Evolutionary conservation across 2,329 filamentous ascomycete species (phyloP).

Genomic region (Cercospora canescens): DNA sequence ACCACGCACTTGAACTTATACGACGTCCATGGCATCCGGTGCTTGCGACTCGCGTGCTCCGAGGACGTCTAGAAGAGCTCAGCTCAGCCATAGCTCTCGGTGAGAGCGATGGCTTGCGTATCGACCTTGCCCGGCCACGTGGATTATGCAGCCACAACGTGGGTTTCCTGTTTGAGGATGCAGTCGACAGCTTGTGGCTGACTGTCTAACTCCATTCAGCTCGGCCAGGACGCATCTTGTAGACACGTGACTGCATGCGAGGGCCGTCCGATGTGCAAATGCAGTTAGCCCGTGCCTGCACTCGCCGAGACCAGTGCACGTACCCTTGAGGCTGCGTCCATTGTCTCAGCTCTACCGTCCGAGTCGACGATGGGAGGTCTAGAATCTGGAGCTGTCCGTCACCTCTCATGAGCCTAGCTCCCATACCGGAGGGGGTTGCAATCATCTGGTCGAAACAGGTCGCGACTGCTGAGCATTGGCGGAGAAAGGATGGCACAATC

Average conservation of each 20-base stretch:
- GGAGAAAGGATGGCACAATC: no score
- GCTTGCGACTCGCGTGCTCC: not conserved
- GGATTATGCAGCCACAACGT: not conserved
- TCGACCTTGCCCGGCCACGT: not conserved
- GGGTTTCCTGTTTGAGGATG: not conserved
- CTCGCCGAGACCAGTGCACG: not conserved
- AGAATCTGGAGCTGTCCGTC: not conserved
- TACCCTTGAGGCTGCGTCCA: not conserved
- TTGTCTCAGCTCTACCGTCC: not conserved
- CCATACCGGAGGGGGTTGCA: no score
- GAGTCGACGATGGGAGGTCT: not conserved
- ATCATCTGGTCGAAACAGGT: no score
- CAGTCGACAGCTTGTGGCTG: not conserved
- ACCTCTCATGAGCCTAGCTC: no score
- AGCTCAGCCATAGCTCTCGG: not conserved
- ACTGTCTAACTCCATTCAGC: not conserved
- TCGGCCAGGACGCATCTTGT: not conserved
- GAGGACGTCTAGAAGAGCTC: not conserved
- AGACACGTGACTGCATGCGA: not conserved
- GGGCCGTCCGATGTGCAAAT: not conserved
- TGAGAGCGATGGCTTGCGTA: not conserved
- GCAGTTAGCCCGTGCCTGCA: not conserved
- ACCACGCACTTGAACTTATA: not conserved
- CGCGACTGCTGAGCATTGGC: not conserved
- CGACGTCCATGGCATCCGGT: not conserved